A percentile compares a stretch with the other conserved stretches of the same genome.
phyloP scores from a whole-genome alignment of 768 basidiomycete genomes.

The Porpolomopsis calyptriformis region DNA sequence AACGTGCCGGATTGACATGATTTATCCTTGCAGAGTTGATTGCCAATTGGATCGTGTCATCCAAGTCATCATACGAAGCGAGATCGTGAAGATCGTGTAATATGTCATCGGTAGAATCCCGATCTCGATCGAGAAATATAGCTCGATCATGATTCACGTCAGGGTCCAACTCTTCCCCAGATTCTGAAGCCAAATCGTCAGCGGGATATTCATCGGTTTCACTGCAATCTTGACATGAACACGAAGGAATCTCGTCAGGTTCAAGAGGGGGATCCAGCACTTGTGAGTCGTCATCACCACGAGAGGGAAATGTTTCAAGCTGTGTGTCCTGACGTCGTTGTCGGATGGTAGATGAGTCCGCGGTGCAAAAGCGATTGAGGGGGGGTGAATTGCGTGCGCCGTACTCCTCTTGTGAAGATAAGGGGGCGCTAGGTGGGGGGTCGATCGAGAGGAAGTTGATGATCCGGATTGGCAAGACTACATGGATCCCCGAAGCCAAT shows the following conservation, averaged over 20 bases:
- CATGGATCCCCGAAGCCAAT: conserved; percentile 51
- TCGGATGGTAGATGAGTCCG: no score
- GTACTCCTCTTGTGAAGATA: conserved; percentile 7
- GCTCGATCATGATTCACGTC: not conserved
- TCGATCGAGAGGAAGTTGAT: conserved; percentile 83
- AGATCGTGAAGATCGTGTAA: conserved; percentile 17
- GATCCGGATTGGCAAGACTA: conserved; percentile 64
- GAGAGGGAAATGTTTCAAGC: no score
- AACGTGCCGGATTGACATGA: conserved; percentile 21
- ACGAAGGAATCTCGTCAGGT: not conserved
- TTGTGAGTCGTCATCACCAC: not conserved
- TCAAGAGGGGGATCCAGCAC: no score
- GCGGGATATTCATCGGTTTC: not conserved
- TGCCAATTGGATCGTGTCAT: conserved; percentile 26
- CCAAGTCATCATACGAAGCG: conserved; percentile 26
- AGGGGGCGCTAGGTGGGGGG: conserved; percentile 44
- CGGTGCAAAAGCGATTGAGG: not conserved
- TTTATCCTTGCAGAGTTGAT: conserved; percentile 20
- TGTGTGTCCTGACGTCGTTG: no score
- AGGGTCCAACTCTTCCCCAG: not conserved
- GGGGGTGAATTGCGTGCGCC: not conserved
- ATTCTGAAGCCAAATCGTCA: not conserved
- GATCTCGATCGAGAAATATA: not conserved
- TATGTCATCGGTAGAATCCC: not conserved
- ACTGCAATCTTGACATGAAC: not conserved